Evolutionary conservation across 352 stramenopile genomes (phyloP).

Genomic region (Phytophthora pini): DNA sequence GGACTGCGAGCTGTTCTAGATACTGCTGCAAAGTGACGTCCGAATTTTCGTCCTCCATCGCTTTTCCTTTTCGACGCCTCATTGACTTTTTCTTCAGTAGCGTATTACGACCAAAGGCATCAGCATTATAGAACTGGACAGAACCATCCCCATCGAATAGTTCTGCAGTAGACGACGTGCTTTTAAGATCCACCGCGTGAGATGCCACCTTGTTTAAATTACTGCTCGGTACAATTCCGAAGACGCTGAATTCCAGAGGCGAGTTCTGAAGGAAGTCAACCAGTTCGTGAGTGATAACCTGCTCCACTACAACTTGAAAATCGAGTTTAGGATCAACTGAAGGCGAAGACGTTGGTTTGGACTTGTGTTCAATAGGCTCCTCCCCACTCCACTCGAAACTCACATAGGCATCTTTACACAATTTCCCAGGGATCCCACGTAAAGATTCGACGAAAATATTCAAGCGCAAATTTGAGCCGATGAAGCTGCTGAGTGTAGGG

Average conservation of each 20-base stretch:
- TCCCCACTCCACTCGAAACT: constrained; percentile 53
- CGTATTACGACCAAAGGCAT: constrained; percentile 42
- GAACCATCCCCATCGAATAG: constrained; percentile 34
- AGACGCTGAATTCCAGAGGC: constrained; percentile 68
- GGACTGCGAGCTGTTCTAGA: constrained; percentile 58
- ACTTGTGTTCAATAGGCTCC: constrained; percentile 49
- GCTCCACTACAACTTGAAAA: constrained; percentile 65
- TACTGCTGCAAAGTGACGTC: constrained; percentile 43
- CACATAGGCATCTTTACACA: constrained; percentile 76
- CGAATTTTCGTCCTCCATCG: constrained; percentile 35
- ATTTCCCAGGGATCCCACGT: constrained; percentile 67
- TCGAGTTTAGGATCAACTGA: constrained; percentile 70
- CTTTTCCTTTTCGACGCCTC: constrained; percentile 43
- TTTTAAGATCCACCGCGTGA: constrained; percentile 45
- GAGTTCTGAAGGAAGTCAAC: constrained; percentile 46
- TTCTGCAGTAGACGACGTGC: constrained; percentile 19
- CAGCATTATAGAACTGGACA: constrained; percentile 65
- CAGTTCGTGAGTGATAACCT: constrained; percentile 55
- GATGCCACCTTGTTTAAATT: constrained; percentile 80
- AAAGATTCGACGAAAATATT: constrained; percentile 61
- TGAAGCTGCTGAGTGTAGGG: constrained; percentile 50
- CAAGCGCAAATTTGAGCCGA: constrained; percentile 64
- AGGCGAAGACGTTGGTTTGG: constrained; percentile 44
- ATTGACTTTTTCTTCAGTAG: constrained; percentile 56
- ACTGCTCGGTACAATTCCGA: constrained; percentile 77